A percentile compares a stretch with the other conserved stretches of the same genome.
Conservation (phyloP, 176 grass and related monocot species). For the Paspalum vaginatum region DNA sequence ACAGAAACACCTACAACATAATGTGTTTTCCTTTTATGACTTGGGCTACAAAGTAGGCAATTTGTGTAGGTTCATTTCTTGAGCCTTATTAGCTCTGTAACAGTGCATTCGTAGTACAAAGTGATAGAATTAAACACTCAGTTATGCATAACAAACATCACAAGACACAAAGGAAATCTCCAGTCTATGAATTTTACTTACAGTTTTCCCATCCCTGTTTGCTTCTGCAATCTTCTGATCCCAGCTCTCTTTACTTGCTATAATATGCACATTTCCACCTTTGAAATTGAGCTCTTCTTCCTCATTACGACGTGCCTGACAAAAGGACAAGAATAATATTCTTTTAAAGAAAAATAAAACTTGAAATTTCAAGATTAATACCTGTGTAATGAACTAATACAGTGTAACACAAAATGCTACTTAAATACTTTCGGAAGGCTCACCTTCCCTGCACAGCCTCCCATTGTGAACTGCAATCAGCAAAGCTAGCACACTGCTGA, state of each 20-base stretch:
- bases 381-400: background rate
- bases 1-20: background rate
- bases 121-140: conserved; percentile 15
- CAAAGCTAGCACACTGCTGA: conserved; percentile 8
- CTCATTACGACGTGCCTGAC: conserved; percentile 44
- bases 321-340: conserved; percentile 19
- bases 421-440: conserved; percentile 13
- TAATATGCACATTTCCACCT: conserved; percentile 85
- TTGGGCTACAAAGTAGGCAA: background rate
- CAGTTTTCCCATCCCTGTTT: conserved; percentile 83
- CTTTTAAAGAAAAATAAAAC: background rate
- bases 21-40: background rate
- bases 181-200: conserved; percentile 50
- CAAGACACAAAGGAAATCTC: background rate
- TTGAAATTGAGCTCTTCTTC: conserved; percentile 77
- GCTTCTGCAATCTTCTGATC: conserved; percentile 87
- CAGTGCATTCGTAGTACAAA: background rate
- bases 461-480: conserved; percentile 37
- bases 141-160: background rate
- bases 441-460: conserved; percentile 53
- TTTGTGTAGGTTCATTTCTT: conserved; percentile 6
- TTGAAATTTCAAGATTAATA: background rate
- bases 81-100: background rate
- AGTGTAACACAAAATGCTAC: too few relatives aligned
- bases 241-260: conserved; percentile 86